phyloP scores from a whole-genome alignment of 345 rosid species.

The Eucalyptus camaldulensis region DNA sequence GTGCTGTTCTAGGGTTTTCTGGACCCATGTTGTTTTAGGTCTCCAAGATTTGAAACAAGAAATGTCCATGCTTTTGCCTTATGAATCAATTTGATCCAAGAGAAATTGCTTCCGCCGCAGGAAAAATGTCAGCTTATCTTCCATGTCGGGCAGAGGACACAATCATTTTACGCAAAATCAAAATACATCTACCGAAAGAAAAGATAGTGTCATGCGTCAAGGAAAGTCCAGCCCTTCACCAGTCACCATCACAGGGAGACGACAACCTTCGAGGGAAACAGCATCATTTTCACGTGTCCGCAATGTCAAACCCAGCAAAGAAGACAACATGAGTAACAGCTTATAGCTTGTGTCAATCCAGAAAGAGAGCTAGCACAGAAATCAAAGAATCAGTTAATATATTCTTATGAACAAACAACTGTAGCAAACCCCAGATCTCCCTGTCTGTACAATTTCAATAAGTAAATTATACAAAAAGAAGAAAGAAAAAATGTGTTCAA shows the following conservation, averaged over 20 bases:
- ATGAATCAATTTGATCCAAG: background rate
- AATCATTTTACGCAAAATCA: background rate
- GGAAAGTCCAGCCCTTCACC: background rate
- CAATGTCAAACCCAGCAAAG: background rate
- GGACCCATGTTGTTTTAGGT: too few relatives aligned
- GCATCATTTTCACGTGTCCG: background rate
- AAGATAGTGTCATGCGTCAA: background rate
- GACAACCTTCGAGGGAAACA: background rate
- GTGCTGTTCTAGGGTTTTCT: background rate
- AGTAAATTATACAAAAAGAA: background rate
- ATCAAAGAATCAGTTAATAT: background rate
- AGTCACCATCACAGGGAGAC: background rate
- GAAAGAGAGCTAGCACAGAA: background rate
- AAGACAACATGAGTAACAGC: background rate
- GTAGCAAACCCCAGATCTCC: background rate
- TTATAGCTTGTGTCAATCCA: background rate
- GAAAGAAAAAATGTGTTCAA: background rate
- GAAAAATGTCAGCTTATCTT: background rate
- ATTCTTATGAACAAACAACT: background rate
- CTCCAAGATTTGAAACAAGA: background rate
- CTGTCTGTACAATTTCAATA: background rate
- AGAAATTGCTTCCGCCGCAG: background rate
- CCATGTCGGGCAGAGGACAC: background rate
- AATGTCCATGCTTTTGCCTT: background rate
- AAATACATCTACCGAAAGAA: background rate